phyloP scores from a whole-genome alignment of 306 rosid species.

The Cicer pinnatifidum region DNA sequence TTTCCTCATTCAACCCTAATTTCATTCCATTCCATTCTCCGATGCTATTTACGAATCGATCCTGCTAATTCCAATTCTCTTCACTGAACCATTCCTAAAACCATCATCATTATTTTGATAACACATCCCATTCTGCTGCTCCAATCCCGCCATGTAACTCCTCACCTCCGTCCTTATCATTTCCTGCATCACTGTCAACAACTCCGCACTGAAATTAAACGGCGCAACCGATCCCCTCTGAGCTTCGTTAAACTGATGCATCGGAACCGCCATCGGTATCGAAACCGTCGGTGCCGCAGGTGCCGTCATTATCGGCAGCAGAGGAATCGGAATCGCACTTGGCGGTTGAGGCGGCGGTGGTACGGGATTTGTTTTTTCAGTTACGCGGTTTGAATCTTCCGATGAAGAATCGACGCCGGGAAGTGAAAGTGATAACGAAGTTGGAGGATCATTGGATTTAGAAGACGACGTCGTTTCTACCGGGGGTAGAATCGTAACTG shows the following conservation, averaged over 20 bases:
- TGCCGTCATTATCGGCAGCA: constrained; percentile 47
- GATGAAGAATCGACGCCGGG: constrained; percentile 70
- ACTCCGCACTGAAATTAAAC: constrained; percentile 63
- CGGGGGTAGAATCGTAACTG: constrained; percentile 68
- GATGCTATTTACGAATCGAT: constrained; percentile 47
- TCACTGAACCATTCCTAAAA: constrained; percentile 65
- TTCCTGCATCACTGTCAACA: constrained; percentile 87
- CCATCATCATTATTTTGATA: constrained; percentile 54
- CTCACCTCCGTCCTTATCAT: constrained; percentile 92
- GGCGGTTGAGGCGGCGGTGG: neutral
- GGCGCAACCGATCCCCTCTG: constrained; percentile 37
- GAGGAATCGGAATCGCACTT: constrained; percentile 43
- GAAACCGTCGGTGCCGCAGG: neutral
- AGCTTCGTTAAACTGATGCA: constrained; percentile 17
- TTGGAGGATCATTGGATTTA: constrained; percentile 69
- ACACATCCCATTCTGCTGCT: constrained; percentile 65
- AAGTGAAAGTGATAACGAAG: constrained; percentile 76
- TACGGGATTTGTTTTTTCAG: constrained; percentile 30
- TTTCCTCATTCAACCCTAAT: neutral
- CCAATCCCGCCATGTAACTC: constrained; percentile 80
- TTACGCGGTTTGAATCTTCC: constrained; percentile 50
- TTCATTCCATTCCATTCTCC: neutral
- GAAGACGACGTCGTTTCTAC: constrained; percentile 68
- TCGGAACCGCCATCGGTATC: constrained; percentile 21
- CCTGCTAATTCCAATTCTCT: constrained; percentile 70